Conservation (phyloP, 2,329 filamentous ascomycete genomes). For the Phoma sp. region DNA sequence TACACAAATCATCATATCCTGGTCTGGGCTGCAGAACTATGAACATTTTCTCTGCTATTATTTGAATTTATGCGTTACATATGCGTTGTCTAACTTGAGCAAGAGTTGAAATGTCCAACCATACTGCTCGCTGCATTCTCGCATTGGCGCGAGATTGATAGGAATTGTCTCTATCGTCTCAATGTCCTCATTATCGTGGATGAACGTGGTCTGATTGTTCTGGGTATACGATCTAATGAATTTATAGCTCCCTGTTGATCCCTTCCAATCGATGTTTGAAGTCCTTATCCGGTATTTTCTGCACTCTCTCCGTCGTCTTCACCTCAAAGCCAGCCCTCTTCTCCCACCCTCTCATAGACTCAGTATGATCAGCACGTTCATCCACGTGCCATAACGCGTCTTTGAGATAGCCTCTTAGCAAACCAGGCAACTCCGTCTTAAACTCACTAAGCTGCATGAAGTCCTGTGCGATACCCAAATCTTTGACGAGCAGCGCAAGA, state of each 20-base stretch:
- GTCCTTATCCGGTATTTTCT: background rate
- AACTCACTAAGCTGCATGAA: constrained; percentile 45
- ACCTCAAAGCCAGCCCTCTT: constrained; percentile 44
- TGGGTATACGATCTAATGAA: too few relatives aligned
- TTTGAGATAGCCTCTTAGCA: constrained; percentile 42
- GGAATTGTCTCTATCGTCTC: too few relatives aligned
- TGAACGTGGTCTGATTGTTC: too few relatives aligned
- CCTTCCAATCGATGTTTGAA: constrained; percentile 4
- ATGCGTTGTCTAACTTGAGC: too few relatives aligned
- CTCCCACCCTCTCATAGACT: constrained; percentile 47
- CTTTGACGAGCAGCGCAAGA: constrained; percentile 46
- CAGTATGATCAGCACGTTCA: constrained; percentile 44
- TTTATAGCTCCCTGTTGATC: background rate
- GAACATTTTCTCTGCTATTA: background rate
- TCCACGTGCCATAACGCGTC: constrained; percentile 41
- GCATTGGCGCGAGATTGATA: too few relatives aligned
- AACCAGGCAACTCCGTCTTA: constrained; percentile 38
- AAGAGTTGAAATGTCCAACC: too few relatives aligned
- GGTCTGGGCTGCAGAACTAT: background rate
- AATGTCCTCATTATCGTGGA: too few relatives aligned
- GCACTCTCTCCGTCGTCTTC: background rate
- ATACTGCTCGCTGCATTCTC: too few relatives aligned
- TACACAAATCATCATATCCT: background rate
- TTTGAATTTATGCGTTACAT: too few relatives aligned
- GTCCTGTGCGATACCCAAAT: constrained; percentile 47